phyloP scores from a whole-genome alignment of 108 stramenopile genomes.

The Cylindrotheca fusiformis region DNA sequence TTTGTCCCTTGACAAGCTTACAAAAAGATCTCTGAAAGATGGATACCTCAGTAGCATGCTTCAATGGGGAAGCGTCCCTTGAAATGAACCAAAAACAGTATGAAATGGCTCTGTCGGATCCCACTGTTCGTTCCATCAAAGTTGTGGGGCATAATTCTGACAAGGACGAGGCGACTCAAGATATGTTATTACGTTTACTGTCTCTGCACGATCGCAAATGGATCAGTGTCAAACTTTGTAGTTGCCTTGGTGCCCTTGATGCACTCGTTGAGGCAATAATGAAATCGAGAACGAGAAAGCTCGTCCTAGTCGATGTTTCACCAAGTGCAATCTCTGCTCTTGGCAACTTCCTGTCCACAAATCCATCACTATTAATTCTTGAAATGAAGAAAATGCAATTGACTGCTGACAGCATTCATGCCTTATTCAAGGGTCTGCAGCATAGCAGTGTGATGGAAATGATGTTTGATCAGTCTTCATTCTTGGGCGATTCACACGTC shows the following conservation, averaged over 20 bases:
- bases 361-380: slow-evolving; percentile 3
- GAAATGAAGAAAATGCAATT: slow-evolving; percentile 4
- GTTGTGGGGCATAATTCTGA: not conserved
- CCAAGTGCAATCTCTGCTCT: not conserved
- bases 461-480: slow-evolving; percentile 2
- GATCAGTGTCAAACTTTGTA: slow-evolving; percentile 9
- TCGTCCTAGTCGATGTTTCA: not conserved
- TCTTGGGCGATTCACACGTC: not conserved
- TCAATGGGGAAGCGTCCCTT: not conserved
- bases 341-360: not conserved
- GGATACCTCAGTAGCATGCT: too few species aligned
- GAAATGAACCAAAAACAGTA: not conserved
- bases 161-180: not conserved
- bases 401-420: not conserved
- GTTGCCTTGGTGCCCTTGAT: slow-evolving; percentile 2
- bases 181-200: not conserved
- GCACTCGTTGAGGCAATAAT: slow-evolving; percentile 6
- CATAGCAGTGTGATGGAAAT: slow-evolving; percentile 6
- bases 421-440: not conserved
- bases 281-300: not conserved
- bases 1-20: too few species aligned
- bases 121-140: not conserved
- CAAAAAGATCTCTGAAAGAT: too few species aligned
- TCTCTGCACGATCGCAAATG: not conserved
- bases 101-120: not conserved